Percentiles rank a stretch among this genome's conserved stretches.
Evolutionary conservation across 441 rosid genomes (phyloP).

Genomic region (Theobroma grandiflorum): DNA sequence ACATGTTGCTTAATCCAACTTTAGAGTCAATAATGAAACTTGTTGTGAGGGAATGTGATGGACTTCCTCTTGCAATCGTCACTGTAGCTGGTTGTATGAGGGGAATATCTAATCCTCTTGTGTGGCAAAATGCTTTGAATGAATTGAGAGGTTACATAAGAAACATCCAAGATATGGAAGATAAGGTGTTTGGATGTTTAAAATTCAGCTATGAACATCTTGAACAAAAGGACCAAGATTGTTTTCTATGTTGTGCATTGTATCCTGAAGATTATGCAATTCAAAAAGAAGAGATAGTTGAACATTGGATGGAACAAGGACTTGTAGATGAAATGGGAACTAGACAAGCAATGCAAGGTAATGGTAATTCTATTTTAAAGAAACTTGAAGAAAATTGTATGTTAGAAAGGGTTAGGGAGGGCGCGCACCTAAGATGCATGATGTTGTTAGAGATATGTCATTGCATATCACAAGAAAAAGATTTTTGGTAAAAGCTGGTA

Average conservation of each 20-base stretch:
- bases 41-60: constrained; percentile 51
- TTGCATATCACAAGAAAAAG: constrained; percentile 21
- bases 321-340: constrained; percentile 32
- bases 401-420: not conserved
- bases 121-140: not conserved
- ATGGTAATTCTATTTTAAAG: constrained; percentile 43
- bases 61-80: not conserved
- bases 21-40: constrained; percentile 37
- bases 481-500: not conserved
- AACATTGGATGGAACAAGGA: constrained; percentile 31
- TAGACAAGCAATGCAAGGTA: constrained; percentile 29
- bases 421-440: not conserved
- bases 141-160: constrained; percentile 38
- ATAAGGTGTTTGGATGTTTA: constrained; percentile 46
- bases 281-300: constrained; percentile 9
- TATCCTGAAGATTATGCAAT: constrained; percentile 51
- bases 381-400: no score
- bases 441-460: constrained; percentile 51
- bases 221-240: constrained; percentile 40
- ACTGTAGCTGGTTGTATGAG: not conserved
- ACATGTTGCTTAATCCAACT: constrained; percentile 26
- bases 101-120: not conserved
- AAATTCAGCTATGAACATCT: constrained; percentile 50
- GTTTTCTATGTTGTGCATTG: constrained; percentile 53
- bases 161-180: constrained; percentile 45